Base-by-base conservation (phyloP, 768 basidiomycete species). In the Termitomyces titanicus region DNA sequence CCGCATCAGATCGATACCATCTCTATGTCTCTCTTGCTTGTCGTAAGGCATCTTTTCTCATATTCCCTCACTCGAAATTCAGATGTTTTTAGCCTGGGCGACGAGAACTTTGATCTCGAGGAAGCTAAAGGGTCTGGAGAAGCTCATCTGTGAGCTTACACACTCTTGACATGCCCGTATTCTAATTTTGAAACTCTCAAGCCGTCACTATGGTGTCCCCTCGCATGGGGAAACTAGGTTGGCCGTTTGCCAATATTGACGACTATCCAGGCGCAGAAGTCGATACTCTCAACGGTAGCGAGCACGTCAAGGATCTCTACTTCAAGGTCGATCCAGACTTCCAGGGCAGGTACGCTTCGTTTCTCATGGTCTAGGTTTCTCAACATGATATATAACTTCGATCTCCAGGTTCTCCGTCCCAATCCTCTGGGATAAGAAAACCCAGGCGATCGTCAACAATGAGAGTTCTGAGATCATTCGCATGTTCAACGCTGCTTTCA, bases 391-490 rank as follows among this genome's bases (percentile, higher is more conserved):
- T 20, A 37, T 17, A 3, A 22, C 12, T 43, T 43, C 24, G 18
- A 20, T 18, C 39, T 5, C 46, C n/a, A 83, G 88, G 31, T 92
- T 91, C 76, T 92, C 92, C 1, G 91, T 94, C 6, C 94, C 94
- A 6, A 72, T 92, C 38, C 77, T 98, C 8, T 98, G 92, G 91
- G 96, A 98, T 72, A 95, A 85, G 74, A 90, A 94, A 69, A 72
- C 67, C 39, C 72, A 86, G 46, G 88, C 89, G 35, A 88, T 98
- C 62, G 96, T 98, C 55, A 98, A 94, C 76, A 98, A 98, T 68
- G 96, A 98, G 67, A 88, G 85, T 60, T 84, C 89, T 0, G 96
- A 98, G 73, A 94, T 98, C 66, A 93, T 98, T 64, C 86, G 96
- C 53, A 91, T 95, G 11, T 81, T 98, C 73, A 96, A 98, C 72